Evolutionary conservation across 1,139 yeast species (phyloP).

Genomic region (Zhuliangozyma parablackwelliae): DNA sequence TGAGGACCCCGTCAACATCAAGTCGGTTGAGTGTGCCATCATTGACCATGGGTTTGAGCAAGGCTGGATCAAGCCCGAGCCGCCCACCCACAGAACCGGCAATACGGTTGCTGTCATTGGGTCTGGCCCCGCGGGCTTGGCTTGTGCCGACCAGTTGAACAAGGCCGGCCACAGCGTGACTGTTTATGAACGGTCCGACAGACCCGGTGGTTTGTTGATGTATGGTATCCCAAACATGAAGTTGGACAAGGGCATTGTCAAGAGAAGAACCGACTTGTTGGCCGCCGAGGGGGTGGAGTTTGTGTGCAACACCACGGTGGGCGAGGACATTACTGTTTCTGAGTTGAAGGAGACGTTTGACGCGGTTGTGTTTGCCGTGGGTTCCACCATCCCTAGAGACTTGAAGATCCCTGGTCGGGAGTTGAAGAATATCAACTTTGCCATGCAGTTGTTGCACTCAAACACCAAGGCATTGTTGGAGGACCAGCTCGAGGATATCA

Average conservation of each 20-base stretch:
- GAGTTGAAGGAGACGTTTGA: constrained; percentile 63
- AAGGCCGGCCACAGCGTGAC: constrained; percentile 92
- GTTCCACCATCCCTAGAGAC: constrained; percentile 95
- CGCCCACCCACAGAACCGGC: constrained; percentile 80
- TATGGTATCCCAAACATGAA: constrained; percentile 99
- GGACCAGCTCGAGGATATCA: constrained; percentile 73
- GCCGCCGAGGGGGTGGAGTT: constrained; percentile 88
- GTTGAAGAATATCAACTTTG: constrained; percentile 83
- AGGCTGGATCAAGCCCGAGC: constrained; percentile 90
- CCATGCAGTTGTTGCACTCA: constrained; percentile 85
- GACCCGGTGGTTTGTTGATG: constrained; percentile 96
- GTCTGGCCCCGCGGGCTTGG: constrained; percentile 96
- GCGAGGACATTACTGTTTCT: constrained; percentile 72
- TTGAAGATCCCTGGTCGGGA: constrained; percentile 92
- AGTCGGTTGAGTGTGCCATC: constrained; percentile 92
- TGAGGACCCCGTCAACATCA: constrained; percentile 94
- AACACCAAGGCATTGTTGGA: constrained; percentile 90
- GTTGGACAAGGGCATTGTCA: constrained; percentile 86
- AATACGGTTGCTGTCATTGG: constrained; percentile 84
- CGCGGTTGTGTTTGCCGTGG: constrained; percentile 91
- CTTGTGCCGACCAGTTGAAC: constrained; percentile 95
- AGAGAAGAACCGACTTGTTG: constrained; percentile 87
- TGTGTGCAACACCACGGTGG: constrained; percentile 71
- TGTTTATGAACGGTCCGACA: constrained; percentile 88
- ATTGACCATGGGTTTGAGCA: constrained; percentile 94